Evolutionary conservation across 176 grass and related monocot species (phyloP), one percentile per base, ranked within the genome.

Genomic region (Ensete ventricosum): DNA sequence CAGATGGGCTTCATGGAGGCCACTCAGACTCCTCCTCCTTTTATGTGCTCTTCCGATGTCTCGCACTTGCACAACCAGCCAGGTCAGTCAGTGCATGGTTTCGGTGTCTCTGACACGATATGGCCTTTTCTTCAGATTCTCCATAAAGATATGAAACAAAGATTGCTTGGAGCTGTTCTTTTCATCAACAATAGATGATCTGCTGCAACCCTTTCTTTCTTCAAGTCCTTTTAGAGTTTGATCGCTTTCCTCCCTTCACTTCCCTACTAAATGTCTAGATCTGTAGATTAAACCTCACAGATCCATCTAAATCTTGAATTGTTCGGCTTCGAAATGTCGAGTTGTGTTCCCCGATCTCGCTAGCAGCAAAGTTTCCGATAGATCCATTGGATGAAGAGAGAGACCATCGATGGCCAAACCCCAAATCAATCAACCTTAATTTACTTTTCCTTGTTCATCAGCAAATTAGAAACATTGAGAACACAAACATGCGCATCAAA

Each of bases 1-100:
- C 90, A 96, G 86, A 86, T 96, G 78, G 89, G 87, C 9, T 85
- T 88, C 22, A 5, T 73, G 16, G 81, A 83, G 34, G 79, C 63
- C 70, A 79, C 81, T 29, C 85, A 80, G 62, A 73, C 81, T 72
- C 73, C 82, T 5, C 66, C 84, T 58, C 79, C 69, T 5, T 14
- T 70, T 16, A 25, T 57, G 53, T 73, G 81, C 29, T 79, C 72
- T 67, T 72, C 76, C 24, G 77, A 58, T 29, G 80, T 72, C 80
- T 80, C 91, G 57, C 76, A 82, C 29, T 87, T 83, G 76, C 85
- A 93, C 76, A 83, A 85, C 67, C 88, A 93, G 64, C 64, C 64
- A 43, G 77, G 77, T 78, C 22, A 69, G 77, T 78, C 22, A 55
- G 65, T 78, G 3, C 24, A 62, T 20, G 11, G 27, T 50, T 29